phyloP scores from a whole-genome alignment of 2,329 filamentous ascomycete species.

The Diaporthe sp. region DNA sequence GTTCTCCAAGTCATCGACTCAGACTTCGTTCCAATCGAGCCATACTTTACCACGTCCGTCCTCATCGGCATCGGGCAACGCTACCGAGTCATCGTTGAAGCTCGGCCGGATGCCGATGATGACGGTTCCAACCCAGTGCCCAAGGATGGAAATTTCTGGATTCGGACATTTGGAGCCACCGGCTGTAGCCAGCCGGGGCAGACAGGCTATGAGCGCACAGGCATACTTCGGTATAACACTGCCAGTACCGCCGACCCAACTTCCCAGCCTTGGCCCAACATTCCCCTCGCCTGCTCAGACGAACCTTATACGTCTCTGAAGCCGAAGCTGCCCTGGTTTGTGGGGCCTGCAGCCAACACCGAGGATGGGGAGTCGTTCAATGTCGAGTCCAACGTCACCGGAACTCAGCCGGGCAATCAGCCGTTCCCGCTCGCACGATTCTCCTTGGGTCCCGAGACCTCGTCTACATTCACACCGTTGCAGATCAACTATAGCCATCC shows the following conservation, averaged over 20 bases:
- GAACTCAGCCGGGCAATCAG: neutral
- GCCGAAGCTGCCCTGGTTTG: slow-evolving; percentile 41
- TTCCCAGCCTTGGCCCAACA: slow-evolving; percentile 35
- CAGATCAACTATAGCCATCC: slow-evolving; percentile 55
- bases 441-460: slow-evolving; percentile 39
- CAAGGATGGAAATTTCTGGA: slow-evolving; percentile 39
- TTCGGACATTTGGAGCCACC: slow-evolving; percentile 36
- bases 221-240: slow-evolving; percentile 42
- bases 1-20: slow-evolving; percentile 54
- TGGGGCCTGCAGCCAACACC: slow-evolving; percentile 30
- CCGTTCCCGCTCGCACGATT: slow-evolving; percentile 34
- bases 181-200: neutral
- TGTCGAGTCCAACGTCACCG: slow-evolving; percentile 17
- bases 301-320: slow-evolving; percentile 41
- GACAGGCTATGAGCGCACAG: slow-evolving; percentile 34
- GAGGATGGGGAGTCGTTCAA: neutral
- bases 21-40: slow-evolving; percentile 58
- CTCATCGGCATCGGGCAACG: slow-evolving; percentile 60
- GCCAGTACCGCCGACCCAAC: slow-evolving; percentile 34
- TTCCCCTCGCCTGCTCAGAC: slow-evolving; percentile 41
- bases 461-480: slow-evolving; percentile 47
- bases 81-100: slow-evolving; percentile 41
- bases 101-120: slow-evolving; percentile 22
- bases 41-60: slow-evolving; percentile 59
- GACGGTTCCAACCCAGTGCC: slow-evolving; percentile 34